These are phyloP conservation scores for Xylaria flabelliformis DNA, from an alignment of 495 filamentous ascomycete species.

Conservation along the genomic window DNA sequence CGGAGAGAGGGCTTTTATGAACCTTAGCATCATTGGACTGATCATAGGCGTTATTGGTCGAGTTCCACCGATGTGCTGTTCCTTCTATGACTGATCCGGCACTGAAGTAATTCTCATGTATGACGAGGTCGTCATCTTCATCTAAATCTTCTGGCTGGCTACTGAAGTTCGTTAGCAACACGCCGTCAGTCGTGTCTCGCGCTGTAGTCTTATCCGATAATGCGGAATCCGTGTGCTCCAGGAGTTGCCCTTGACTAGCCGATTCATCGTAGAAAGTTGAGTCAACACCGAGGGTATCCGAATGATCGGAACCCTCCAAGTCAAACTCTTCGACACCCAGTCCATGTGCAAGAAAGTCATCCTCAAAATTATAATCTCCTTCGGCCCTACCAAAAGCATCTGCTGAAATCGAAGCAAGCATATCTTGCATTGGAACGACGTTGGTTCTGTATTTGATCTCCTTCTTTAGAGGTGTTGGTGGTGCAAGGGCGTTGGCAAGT, in stretches of 20 bases:
- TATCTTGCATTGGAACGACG: conserved; percentile 81
- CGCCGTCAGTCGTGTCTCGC: conserved; percentile 62
- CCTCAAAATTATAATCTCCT: conserved; percentile 62
- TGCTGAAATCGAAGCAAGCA: conserved; percentile 87
- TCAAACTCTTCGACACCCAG: conserved; percentile 42
- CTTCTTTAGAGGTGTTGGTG: conserved; percentile 79
- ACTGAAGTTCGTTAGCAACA: conserved; percentile 57
- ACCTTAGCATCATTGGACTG: conserved; percentile 65
- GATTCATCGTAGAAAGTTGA: conserved; percentile 50
- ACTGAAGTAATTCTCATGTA: conserved; percentile 84
- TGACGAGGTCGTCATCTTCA: conserved; percentile 58
- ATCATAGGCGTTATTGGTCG: conserved; percentile 73
- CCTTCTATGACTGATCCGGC: conserved; percentile 64
- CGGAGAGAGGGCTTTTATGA: conserved; percentile 71
- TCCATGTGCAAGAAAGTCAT: conserved; percentile 57
- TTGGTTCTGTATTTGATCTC: conserved; percentile 86
- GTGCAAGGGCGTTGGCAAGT: conserved; percentile 79
- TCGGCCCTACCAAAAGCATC: conserved; percentile 73
- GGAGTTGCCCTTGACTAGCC: conserved; percentile 45
- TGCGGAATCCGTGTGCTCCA: conserved; percentile 49
- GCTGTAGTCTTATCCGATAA: conserved; percentile 44
- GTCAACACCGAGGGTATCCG: conserved; percentile 46
- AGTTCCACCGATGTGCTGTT: conserved; percentile 80
- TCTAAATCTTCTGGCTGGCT: conserved; percentile 35
- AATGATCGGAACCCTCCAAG: conserved; percentile 40